phyloP scores from a whole-genome alignment of 441 rosid species.

The Codiaeum variegatum region DNA sequence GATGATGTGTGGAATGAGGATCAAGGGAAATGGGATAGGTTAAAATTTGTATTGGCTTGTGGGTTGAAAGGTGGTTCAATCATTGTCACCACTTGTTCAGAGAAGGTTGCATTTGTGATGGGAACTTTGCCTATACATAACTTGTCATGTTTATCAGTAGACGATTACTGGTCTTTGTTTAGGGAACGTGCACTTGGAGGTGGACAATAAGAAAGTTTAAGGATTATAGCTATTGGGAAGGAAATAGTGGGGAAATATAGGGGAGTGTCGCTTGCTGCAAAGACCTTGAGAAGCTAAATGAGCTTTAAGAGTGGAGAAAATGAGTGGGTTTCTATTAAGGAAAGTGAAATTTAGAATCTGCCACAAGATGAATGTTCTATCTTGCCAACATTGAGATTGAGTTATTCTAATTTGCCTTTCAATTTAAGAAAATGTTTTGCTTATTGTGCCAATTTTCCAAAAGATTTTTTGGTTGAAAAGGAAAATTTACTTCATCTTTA shows the following conservation, averaged over 20 bases:
- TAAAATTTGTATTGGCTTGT: slow-evolving; percentile 18
- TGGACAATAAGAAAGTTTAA: not conserved
- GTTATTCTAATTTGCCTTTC: not conserved
- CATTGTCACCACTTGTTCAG: not conserved
- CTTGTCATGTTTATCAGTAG: not conserved
- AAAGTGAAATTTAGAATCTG: not conserved
- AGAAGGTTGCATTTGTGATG: not conserved
- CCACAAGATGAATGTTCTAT: not conserved
- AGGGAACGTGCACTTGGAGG: not conserved
- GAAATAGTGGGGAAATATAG: not conserved
- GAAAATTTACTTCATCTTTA: not conserved
- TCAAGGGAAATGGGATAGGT: slow-evolving; percentile 23
- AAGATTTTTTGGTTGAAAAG: not conserved
- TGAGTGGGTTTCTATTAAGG: not conserved
- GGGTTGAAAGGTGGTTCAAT: slow-evolving; percentile 27
- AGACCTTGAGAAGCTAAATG: not conserved
- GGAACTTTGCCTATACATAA: not conserved
- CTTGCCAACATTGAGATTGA: not conserved
- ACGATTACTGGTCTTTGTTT: not conserved
- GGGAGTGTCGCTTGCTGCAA: not conserved
- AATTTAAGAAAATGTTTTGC: not conserved
- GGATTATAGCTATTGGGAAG: not conserved
- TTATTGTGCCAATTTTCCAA: not conserved
- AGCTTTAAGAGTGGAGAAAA: not conserved
- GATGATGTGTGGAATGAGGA: slow-evolving; percentile 22